Percentiles rank a stretch among this genome's conserved stretches.
These are phyloP conservation scores for Ogataea sp. DNA, from an alignment of 805 yeast genomes.

Conservation along the genomic window DNA sequence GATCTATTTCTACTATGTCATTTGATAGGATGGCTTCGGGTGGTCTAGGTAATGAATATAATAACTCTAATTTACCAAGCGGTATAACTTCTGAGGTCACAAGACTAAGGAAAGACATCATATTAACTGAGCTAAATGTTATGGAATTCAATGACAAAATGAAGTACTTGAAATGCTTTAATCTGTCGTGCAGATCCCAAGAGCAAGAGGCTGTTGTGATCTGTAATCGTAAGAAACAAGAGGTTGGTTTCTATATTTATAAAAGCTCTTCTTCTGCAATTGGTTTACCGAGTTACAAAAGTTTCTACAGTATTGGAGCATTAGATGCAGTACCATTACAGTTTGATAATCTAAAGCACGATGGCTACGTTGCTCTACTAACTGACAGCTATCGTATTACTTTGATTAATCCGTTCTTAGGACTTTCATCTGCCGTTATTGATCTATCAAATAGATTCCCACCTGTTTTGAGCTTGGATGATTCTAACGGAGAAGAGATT, in stretches of 20 bases:
- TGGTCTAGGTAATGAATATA: slow-evolving; percentile 2
- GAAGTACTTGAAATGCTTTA: slow-evolving; percentile 26
- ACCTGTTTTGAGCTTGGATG: slow-evolving; percentile 14
- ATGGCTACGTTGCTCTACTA: slow-evolving; percentile 39
- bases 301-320: slow-evolving; percentile 15
- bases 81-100: slow-evolving; percentile 19
- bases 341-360: slow-evolving; percentile 17
- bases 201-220: slow-evolving; percentile 58
- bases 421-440: slow-evolving; percentile 31
- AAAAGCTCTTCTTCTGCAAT: slow-evolving; percentile 24
- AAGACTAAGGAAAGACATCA: slow-evolving; percentile 53
- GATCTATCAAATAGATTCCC: slow-evolving; percentile 16
- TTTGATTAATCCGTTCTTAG: slow-evolving; percentile 52
- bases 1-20: slow-evolving; percentile 32
- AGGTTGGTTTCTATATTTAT: slow-evolving; percentile 45
- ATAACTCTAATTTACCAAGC: slow-evolving; percentile 3
- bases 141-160: slow-evolving; percentile 26
- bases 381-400: slow-evolving; percentile 26
- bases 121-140: slow-evolving; percentile 53
- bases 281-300: slow-evolving; percentile 15
- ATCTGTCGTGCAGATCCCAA: slow-evolving; percentile 28
- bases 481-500: slow-evolving; percentile 15
- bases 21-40: slow-evolving; percentile 39
- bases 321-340: slow-evolving; percentile 33
- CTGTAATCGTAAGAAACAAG: slow-evolving; percentile 32